Conservation (phyloP, 2,329 filamentous ascomycete genomes). For the Dactylellina parvicollis region DNA sequence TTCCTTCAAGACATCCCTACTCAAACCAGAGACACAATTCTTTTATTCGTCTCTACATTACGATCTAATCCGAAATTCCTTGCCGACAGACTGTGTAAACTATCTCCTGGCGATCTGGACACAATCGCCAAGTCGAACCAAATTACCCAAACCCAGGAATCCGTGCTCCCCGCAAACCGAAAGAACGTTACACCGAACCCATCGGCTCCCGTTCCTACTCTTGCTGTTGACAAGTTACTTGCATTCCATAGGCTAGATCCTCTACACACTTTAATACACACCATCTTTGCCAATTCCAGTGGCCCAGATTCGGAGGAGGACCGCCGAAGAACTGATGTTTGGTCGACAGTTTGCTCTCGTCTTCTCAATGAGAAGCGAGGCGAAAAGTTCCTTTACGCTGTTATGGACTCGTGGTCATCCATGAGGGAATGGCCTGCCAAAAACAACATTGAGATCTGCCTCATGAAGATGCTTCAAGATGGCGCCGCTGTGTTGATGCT, state of each 20-base stretch:
- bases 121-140: conserved; percentile 81
- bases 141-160: conserved; percentile 81
- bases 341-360: conserved; percentile 86
- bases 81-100: conserved; percentile 79
- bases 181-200: conserved; percentile 58
- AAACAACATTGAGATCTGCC: conserved; percentile 88
- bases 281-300: conserved; percentile 86
- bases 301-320: conserved; percentile 84
- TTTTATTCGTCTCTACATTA: conserved; percentile 82
- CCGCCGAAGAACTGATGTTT: conserved; percentile 79
- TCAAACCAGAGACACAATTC: conserved; percentile 76
- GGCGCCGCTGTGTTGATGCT: conserved; percentile 79
- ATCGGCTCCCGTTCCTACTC: conserved; percentile 63
- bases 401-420: conserved; percentile 86
- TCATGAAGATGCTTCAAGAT: conserved; percentile 93
- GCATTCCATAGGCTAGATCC: conserved; percentile 91
- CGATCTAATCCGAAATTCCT: conserved; percentile 89
- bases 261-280: conserved; percentile 83
- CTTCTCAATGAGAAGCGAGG: conserved; percentile 81
- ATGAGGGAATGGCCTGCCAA: conserved; percentile 91
- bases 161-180: conserved; percentile 71
- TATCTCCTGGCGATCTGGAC: conserved; percentile 79
- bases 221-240: conserved; percentile 81
- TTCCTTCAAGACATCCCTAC: conserved; percentile 79
- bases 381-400: conserved; percentile 81